phyloP scores from a whole-genome alignment of 768 basidiomycete species.

The Leccinum rimulosum region DNA sequence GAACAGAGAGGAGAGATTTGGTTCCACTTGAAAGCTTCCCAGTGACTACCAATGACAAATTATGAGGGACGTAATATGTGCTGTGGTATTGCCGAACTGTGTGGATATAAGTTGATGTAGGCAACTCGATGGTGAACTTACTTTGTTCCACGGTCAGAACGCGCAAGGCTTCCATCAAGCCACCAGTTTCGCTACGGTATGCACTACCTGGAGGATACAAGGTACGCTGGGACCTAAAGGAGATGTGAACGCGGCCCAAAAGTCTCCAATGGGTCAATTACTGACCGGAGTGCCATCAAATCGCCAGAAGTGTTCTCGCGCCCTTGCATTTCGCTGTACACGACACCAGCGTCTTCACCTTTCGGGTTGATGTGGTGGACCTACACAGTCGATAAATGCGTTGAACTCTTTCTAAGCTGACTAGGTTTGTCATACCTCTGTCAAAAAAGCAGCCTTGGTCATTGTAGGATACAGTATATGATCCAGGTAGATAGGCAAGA shows the following conservation, averaged over 20 bases:
- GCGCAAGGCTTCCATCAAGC: constrained; percentile 88
- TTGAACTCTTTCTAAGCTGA: not conserved
- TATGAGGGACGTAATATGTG: constrained; percentile 92
- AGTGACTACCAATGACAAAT: constrained; percentile 82
- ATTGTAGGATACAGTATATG: constrained; percentile 97
- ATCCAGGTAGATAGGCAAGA: constrained; percentile 88
- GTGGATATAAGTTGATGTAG: constrained; percentile 15
- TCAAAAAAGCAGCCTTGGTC: constrained; percentile 77
- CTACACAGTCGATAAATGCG: constrained; percentile 37
- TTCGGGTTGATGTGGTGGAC: constrained; percentile 93
- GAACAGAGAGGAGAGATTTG: constrained; percentile 69
- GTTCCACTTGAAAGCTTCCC: constrained; percentile 84
- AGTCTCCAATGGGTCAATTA: constrained; percentile 6
- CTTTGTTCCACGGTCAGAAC: constrained; percentile 87
- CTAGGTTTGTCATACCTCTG: constrained; percentile 43
- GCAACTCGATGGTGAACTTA: constrained; percentile 33
- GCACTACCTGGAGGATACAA: constrained; percentile 80
- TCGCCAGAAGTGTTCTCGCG: constrained; percentile 91
- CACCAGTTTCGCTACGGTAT: constrained; percentile 96
- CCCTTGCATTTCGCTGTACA: constrained; percentile 97
- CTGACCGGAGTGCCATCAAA: constrained; percentile 82
- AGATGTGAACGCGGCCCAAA: constrained; percentile 1
- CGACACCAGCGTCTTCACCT: constrained; percentile 92
- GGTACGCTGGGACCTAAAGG: constrained; percentile 67
- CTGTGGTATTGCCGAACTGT: constrained; percentile 87